Evolutionary conservation across 805 yeast species (phyloP).

Genomic region (Starmerella davenportii): DNA sequence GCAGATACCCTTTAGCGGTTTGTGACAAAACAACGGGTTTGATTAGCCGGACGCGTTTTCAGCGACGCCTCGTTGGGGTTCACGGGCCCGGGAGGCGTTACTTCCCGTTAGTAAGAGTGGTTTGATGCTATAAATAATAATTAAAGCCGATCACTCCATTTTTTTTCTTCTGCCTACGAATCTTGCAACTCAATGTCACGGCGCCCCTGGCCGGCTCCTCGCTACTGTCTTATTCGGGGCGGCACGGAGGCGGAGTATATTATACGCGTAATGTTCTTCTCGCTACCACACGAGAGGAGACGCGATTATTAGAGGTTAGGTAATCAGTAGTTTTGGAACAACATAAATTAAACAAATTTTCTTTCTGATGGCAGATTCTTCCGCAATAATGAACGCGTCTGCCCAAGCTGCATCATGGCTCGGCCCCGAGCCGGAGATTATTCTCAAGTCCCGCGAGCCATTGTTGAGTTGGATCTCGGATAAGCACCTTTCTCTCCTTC

Average conservation of each 20-base stretch:
- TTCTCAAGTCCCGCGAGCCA: slow-evolving; percentile 10
- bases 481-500: slow-evolving; percentile 46
- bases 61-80: too few species aligned
- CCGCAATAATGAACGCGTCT: neutral
- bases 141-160: too few species aligned
- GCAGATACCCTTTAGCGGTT: too few species aligned
- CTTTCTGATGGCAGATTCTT: neutral
- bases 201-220: neutral
- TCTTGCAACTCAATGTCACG: too few species aligned
- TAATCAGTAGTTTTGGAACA: neutral
- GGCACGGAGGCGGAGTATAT: neutral
- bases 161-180: too few species aligned
- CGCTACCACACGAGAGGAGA: neutral
- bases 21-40: too few species aligned
- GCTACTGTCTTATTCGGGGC: neutral
- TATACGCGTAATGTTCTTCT: neutral
- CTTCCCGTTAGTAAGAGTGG: too few species aligned
- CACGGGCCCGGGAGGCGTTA: too few species aligned
- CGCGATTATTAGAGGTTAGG: neutral
- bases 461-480: slow-evolving; percentile 51
- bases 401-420: slow-evolving; percentile 3
- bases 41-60: too few species aligned
- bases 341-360: neutral
- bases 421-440: slow-evolving; percentile 10
- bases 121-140: too few species aligned